phyloP scores from a whole-genome alignment of 2,329 filamentous ascomycete species.

The Ophioceras dolichostomum region DNA sequence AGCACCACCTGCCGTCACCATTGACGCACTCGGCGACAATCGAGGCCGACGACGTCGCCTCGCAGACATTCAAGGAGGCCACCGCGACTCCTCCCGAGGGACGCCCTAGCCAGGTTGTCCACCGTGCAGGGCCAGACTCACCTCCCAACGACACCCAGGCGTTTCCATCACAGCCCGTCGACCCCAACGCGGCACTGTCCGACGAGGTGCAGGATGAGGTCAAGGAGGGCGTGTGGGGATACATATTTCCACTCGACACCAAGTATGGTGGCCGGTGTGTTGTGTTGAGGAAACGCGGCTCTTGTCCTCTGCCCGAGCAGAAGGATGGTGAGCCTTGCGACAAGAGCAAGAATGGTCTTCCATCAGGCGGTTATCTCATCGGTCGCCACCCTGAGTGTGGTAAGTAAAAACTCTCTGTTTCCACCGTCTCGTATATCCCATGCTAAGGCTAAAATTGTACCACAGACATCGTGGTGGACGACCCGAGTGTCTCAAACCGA shows the following conservation, averaged over 20 bases:
- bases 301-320: slow-evolving; percentile 50
- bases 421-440: not conserved
- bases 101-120: slow-evolving; percentile 39
- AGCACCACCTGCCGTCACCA: slow-evolving; percentile 68
- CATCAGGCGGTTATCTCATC: slow-evolving; percentile 78
- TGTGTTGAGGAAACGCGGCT: slow-evolving; percentile 61
- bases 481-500: slow-evolving; percentile 76
- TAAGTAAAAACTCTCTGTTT: slow-evolving; percentile 30
- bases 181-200: slow-evolving; percentile 57
- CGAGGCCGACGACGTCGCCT: slow-evolving; percentile 43
- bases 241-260: slow-evolving; percentile 70
- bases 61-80: slow-evolving; percentile 52
- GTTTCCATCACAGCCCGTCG: slow-evolving; percentile 64
- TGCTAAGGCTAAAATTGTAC: slow-evolving; percentile 5
- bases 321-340: slow-evolving; percentile 12
- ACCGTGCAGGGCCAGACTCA: slow-evolving; percentile 37
- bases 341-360: slow-evolving; percentile 35
- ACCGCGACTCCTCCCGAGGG: slow-evolving; percentile 59
- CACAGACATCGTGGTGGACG: slow-evolving; percentile 60
- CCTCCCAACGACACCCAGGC: slow-evolving; percentile 63
- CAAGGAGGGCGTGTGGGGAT: slow-evolving; percentile 87
- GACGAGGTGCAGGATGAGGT: slow-evolving; percentile 79
- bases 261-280: slow-evolving; percentile 52
- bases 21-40: slow-evolving; percentile 60
- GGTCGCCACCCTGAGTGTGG: slow-evolving; percentile 90